phyloP scores from a whole-genome alignment of 352 stramenopile species.

The Peronospora tabacina region DNA sequence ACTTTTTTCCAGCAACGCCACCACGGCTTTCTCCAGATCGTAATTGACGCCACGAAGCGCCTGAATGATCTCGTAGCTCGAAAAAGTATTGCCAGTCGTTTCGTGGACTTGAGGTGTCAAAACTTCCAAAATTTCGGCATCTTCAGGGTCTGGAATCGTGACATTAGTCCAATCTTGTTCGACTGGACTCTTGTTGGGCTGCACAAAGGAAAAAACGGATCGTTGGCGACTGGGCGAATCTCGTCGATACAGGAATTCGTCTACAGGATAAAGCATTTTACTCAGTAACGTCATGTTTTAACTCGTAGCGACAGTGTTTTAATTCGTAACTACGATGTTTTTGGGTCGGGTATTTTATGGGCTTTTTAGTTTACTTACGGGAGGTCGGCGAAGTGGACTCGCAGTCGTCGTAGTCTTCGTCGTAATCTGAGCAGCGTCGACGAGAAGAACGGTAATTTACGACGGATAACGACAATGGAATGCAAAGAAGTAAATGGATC shows the following conservation, averaged over 20 bases:
- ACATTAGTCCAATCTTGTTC: conserved; percentile 4
- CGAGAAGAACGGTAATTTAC: neutral
- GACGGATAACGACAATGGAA: neutral
- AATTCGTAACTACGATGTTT: neutral
- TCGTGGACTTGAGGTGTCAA: conserved; percentile 54
- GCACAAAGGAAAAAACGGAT: conserved; percentile 79
- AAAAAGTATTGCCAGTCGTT: conserved; percentile 45
- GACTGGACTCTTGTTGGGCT: conserved; percentile 28
- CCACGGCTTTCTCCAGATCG: conserved; percentile 65
- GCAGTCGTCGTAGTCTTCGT: conserved; percentile 63
- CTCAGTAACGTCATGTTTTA: neutral
- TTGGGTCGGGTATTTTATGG: neutral
- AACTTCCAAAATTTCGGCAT: conserved; percentile 42
- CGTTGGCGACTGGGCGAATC: conserved; percentile 67
- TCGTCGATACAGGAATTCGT: conserved; percentile 77
- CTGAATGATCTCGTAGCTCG: conserved; percentile 50
- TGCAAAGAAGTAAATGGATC: neutral
- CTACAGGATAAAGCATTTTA: conserved; percentile 22
- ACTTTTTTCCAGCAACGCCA: conserved; percentile 62
- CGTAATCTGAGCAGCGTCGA: conserved; percentile 39
- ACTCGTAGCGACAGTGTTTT: neutral
- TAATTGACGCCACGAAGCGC: conserved; percentile 70
- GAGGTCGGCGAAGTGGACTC: conserved; percentile 52
- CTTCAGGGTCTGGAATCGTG: conserved; percentile 32
- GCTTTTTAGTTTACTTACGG: conserved; percentile 30